These are phyloP conservation scores for Collybiopsis luxurians DNA, from an alignment of 768 basidiomycete genomes.

Conservation along the genomic window DNA sequence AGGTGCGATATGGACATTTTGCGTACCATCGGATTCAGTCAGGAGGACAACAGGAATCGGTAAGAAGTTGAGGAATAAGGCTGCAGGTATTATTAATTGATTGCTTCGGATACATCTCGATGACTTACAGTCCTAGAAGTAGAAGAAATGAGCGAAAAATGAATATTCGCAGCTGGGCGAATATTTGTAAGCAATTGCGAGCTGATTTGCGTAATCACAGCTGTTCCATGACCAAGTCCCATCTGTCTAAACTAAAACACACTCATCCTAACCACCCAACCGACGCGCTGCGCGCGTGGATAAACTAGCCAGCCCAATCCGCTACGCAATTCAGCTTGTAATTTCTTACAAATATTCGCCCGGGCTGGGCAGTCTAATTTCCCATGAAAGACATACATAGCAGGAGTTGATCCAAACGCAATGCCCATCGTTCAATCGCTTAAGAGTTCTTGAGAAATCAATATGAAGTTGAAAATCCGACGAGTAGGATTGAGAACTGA, in stretches of 20 bases:
- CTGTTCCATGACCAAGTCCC: no score
- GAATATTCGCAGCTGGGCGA: no score
- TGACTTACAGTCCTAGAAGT: constrained; percentile 10
- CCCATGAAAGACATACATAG: constrained; percentile 23
- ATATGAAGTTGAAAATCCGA: constrained; percentile 35
- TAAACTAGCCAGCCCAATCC: no score
- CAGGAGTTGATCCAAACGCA: constrained; percentile 34
- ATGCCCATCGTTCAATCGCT: constrained; percentile 36
- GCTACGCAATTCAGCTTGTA: no score
- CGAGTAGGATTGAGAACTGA: constrained; percentile 25
- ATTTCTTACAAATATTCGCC: no score
- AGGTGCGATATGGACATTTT: constrained; percentile 33
- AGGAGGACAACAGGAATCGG: constrained; percentile 31
- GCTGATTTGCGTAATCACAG: no score
- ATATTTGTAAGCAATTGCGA: no score
- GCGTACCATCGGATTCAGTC: constrained; percentile 22
- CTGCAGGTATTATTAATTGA: background rate
- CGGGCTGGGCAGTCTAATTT: no score
- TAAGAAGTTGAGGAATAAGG: constrained; percentile 20
- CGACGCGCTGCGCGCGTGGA: no score
- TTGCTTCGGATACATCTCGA: background rate
- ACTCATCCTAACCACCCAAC: no score
- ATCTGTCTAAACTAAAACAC: no score
- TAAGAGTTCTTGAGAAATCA: constrained; percentile 32
- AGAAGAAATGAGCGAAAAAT: background rate